phyloP scores from a whole-genome alignment of 148 eudicot species.

The Vaccinium macrocarpon region DNA sequence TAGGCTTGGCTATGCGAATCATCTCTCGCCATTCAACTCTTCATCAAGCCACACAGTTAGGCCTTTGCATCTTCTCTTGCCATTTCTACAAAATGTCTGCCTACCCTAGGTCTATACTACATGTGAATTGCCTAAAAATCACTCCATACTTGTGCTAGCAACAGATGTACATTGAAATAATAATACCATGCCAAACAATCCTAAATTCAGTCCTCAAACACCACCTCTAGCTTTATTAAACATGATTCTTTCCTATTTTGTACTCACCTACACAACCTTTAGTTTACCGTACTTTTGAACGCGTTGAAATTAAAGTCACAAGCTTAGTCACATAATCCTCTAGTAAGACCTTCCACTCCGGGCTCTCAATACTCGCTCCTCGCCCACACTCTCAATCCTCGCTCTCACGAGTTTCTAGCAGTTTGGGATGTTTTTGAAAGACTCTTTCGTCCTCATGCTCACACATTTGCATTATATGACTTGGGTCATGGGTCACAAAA shows the following conservation, averaged over 20 bases:
- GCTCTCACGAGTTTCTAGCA: too few species aligned
- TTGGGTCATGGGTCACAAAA: too few species aligned
- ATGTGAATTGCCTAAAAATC: background rate
- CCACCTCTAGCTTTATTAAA: background rate
- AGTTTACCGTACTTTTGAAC: background rate
- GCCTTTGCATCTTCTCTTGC: background rate
- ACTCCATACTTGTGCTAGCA: background rate
- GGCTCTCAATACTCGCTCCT: too few species aligned
- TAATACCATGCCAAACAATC: background rate
- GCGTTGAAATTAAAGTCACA: background rate
- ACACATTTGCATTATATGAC: too few species aligned
- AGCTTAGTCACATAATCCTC: too few species aligned
- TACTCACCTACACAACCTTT: background rate
- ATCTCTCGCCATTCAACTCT: background rate
- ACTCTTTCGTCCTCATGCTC: too few species aligned
- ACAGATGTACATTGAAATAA: background rate
- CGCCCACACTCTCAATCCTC: too few species aligned
- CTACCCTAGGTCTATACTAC: background rate
- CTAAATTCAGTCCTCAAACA: background rate
- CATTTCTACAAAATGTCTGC: background rate
- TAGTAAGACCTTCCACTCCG: too few species aligned
- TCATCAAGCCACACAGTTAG: background rate
- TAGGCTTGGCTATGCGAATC: background rate
- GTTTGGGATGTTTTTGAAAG: too few species aligned
- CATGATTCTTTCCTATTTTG: background rate